A percentile compares a stretch with the other conserved stretches of the same genome.
These are phyloP conservation scores for Kodamaea arcana DNA, from an alignment of 1,139 yeast genomes.

Conservation along the genomic window DNA sequence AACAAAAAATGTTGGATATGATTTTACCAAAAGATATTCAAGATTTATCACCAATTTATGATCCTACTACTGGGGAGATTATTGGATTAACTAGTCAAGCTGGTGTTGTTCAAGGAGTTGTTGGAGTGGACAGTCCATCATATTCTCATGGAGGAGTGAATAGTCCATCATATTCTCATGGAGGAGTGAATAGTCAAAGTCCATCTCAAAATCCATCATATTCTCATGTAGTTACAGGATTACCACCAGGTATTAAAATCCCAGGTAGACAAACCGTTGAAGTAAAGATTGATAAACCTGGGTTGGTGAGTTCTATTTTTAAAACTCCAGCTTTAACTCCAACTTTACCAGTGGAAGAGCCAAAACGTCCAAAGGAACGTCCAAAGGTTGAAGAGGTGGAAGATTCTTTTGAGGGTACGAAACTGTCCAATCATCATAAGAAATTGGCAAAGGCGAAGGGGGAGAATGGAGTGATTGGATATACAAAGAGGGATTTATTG, in stretches of 20 bases:
- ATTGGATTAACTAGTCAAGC: slow-evolving; percentile 1
- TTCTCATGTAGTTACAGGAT: too few species aligned
- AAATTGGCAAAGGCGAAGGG: background rate
- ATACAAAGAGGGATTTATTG: too few species aligned
- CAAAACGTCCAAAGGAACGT: background rate
- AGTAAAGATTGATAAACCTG: slow-evolving; percentile 6
- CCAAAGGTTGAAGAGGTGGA: slow-evolving; percentile 2
- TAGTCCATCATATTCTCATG: background rate
- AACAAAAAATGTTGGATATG: slow-evolving; percentile 8
- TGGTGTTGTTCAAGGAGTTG: background rate
- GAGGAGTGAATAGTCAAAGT: background rate
- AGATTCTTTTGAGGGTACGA: background rate
- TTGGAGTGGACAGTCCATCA: too few species aligned
- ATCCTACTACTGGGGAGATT: slow-evolving; percentile 4
- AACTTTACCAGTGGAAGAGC: background rate
- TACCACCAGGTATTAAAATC: background rate
- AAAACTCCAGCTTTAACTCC: background rate
- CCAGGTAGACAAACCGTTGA: slow-evolving; percentile 2
- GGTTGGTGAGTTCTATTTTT: slow-evolving; percentile 3
- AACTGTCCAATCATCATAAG: background rate
- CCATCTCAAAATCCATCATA: background rate
- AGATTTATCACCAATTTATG: slow-evolving; percentile 6
- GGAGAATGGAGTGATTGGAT: slow-evolving; percentile 4
- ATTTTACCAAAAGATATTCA: slow-evolving; percentile 9
- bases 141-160: background rate